phyloP scores from a whole-genome alignment of 2,329 filamentous ascomycete genomes.

The Chrysoporthe deuterocubensis region DNA sequence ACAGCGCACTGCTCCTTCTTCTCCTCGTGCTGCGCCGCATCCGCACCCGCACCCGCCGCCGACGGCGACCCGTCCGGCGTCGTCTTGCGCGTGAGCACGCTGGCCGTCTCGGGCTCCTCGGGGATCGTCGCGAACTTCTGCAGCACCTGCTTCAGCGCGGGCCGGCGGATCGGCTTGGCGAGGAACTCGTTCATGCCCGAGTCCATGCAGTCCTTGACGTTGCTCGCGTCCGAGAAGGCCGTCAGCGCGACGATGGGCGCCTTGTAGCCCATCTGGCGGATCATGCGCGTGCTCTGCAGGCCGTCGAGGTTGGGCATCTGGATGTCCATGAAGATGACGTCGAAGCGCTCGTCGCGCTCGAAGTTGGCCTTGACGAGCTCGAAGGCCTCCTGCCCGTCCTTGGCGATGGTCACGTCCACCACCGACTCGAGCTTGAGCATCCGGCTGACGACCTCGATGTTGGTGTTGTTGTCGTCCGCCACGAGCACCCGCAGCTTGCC shows the following conservation, averaged over 20 bases:
- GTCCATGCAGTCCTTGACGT: conserved; percentile 83
- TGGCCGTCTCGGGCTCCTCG: conserved; percentile 63
- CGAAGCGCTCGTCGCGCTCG: conserved; percentile 72
- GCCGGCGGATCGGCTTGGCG: conserved; percentile 75
- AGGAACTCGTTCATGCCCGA: conserved; percentile 93
- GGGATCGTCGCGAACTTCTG: conserved; percentile 83
- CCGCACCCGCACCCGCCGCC: conserved; percentile 1
- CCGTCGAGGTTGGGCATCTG: conserved; percentile 95
- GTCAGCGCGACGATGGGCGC: conserved; percentile 90
- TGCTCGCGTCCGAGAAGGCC: conserved; percentile 88
- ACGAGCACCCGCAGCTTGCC: conserved; percentile 80
- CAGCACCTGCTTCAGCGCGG: conserved; percentile 82
- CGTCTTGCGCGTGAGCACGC: conserved; percentile 39
- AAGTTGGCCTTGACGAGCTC: conserved; percentile 84
- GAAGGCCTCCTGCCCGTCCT: conserved; percentile 84
- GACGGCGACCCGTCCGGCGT: conserved; percentile 36
- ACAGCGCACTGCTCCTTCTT: conserved; percentile 12
- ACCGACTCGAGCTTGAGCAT: conserved; percentile 77
- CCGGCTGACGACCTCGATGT: conserved; percentile 61
- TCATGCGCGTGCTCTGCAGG: conserved; percentile 81
- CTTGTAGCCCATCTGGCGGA: conserved; percentile 83
- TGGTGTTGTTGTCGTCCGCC: conserved; percentile 70
- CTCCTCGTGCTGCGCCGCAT: background rate
- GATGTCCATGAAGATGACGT: conserved; percentile 95
- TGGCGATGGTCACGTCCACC: conserved; percentile 87